Evolutionary conservation across 805 yeast species (phyloP).

Genomic region (Suhomyces vadensis): DNA sequence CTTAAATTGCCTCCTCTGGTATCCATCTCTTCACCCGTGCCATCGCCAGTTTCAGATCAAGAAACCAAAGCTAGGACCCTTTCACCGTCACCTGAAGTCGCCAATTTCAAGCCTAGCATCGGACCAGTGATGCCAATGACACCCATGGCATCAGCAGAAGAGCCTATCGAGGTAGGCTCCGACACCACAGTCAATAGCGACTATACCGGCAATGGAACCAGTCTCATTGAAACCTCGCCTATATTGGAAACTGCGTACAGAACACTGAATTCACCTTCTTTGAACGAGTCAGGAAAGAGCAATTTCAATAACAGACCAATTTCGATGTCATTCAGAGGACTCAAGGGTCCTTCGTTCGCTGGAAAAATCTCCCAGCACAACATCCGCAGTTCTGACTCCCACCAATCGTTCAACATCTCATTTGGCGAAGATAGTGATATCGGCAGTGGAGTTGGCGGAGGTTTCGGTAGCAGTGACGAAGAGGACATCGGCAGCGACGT

Average conservation of each 20-base stretch:
- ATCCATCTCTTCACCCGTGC: conserved; percentile 1
- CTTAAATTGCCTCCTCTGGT: not conserved
- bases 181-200: not conserved
- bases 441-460: conserved; percentile 38
- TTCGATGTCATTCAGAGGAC: conserved; percentile 61
- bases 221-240: conserved; percentile 20
- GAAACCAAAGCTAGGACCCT: not conserved
- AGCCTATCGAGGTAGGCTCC: conserved; percentile 1
- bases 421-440: conserved; percentile 31
- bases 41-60: not conserved
- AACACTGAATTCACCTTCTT: conserved; percentile 4
- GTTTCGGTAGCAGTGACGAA: conserved; percentile 28
- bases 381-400: conserved; percentile 38
- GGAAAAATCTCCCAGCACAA: conserved; percentile 29
- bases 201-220: not conserved
- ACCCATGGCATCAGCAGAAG: conserved; percentile 1
- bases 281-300: conserved; percentile 10
- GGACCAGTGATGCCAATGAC: not conserved
- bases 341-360: conserved; percentile 58
- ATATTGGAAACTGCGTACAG: conserved; percentile 21
- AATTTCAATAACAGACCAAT: conserved; percentile 36
- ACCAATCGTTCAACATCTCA: conserved; percentile 42
- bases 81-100: too few relatives aligned
- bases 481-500: conserved; percentile 27
- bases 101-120: too few relatives aligned